Percentiles rank a stretch among this genome's conserved stretches.
Evolutionary conservation across 768 basidiomycete species (phyloP).

Genomic region (Collybiopsis confluens): DNA sequence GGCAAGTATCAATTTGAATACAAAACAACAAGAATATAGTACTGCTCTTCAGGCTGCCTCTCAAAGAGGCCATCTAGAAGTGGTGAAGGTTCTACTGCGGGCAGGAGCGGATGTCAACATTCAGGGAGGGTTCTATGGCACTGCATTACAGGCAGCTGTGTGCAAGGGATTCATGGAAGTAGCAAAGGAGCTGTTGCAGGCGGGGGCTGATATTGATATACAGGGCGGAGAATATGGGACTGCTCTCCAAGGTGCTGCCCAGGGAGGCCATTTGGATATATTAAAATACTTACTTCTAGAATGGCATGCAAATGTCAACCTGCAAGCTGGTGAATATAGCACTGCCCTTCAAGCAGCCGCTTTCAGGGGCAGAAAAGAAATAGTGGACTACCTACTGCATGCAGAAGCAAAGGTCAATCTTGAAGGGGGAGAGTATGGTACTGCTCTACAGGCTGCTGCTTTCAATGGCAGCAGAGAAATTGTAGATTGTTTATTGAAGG

Average conservation of each 20-base stretch:
- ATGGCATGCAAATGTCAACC: conserved; percentile 7
- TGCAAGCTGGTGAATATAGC: conserved; percentile 3
- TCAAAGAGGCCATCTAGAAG: neutral
- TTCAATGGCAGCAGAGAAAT: neutral
- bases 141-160: neutral
- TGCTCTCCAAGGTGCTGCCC: conserved; percentile 2
- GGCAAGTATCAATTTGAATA: too few relatives aligned
- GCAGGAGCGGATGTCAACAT: conserved; percentile 10
- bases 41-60: neutral
- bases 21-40: too few relatives aligned
- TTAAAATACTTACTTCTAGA: neutral
- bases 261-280: neutral
- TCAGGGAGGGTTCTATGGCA: conserved; percentile 6
- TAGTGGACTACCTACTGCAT: conserved; percentile 6
- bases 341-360: neutral
- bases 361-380: neutral
- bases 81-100: conserved; percentile 7
- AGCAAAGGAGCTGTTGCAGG: neutral
- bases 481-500: neutral
- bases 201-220: neutral
- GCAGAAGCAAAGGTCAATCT: conserved; percentile 10
- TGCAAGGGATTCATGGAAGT: neutral
- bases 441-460: neutral
- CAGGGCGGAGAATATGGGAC: conserved; percentile 1
- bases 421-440: conserved; percentile 7